Base-by-base conservation (phyloP, 192 early-diverging fungal species). In the Chytriomyces hyalinus region DNA sequence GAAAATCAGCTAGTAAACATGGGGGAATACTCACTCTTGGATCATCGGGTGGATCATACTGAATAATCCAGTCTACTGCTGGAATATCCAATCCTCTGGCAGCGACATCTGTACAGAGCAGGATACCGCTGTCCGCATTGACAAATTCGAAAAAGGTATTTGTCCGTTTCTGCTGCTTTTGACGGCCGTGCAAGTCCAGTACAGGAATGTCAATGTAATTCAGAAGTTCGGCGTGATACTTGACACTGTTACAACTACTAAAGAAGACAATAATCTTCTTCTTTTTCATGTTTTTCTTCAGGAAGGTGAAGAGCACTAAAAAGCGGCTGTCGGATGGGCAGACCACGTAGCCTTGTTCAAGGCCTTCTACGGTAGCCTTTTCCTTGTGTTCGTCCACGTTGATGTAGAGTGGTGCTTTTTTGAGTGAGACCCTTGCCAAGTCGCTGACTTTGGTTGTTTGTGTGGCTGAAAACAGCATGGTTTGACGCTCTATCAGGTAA, bases 181-280 rank as follows among this genome's bases (percentile, higher is more conserved):
- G 96, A 81, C 90, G 87, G 64, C 96, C 96, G 77, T 99, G 98
- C n/a, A 99, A 89, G 78, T 96, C 97, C 67, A 99, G 83, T 6
- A 98, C 98, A 1, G 98, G 96, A 70, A 98, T 92, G 82, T 99
- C 98, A 80, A 99, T 98, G 81, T 99, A 99, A 84, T 98, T 99
- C 73, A 99, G 87, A 65, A 99, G 85, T 81, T 98, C 97, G 20
- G 95, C 91, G 82, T 98, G 94, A 86, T 95, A 99, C 83, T 98
- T 97, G 67, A 99, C 98, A 48, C 94, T 93, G 79, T 98, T 96
- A 84, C 98, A 99, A 49, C 90, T 92, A 6, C 96, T 98, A 79
- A 99, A 93, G 83, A 99, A 99, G 46, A 99, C 97, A 80, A 99
- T 99, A 43, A 97, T 89, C 88, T 98, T 99, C 87, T 98, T 99